phyloP scores from a whole-genome alignment of 305 asterid species.

The Fraxinus latifolia region DNA sequence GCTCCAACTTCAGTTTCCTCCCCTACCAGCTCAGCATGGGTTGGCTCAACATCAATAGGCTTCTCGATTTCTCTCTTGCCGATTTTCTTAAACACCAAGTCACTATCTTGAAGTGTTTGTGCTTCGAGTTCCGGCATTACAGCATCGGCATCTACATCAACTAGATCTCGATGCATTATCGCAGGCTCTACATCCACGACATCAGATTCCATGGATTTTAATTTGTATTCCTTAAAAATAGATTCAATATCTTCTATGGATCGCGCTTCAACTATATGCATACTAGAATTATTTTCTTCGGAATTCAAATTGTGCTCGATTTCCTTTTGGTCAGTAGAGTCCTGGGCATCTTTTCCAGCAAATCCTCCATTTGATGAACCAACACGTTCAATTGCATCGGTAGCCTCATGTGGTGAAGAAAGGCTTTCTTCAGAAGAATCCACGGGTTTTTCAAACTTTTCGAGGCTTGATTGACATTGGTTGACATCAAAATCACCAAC shows the following conservation, averaged over 20 bases:
- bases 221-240: conserved; percentile 24
- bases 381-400: conserved; percentile 25
- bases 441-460: conserved; percentile 32
- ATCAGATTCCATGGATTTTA: conserved; percentile 20
- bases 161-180: conserved; percentile 20
- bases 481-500: conserved; percentile 70
- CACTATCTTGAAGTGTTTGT: conserved; percentile 35
- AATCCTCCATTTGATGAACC: conserved; percentile 32
- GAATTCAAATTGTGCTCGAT: conserved; percentile 17
- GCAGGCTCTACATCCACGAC: not conserved
- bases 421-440: conserved; percentile 32
- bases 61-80: conserved; percentile 22
- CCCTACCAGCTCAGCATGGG: conserved; percentile 21
- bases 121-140: conserved; percentile 42
- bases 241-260: conserved; percentile 27
- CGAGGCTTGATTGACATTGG: conserved; percentile 34
- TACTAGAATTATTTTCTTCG: conserved; percentile 27
- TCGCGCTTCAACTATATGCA: conserved; percentile 32
- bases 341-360: conserved; percentile 25
- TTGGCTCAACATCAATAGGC: conserved; percentile 22
- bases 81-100: conserved; percentile 26
- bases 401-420: conserved; percentile 25
- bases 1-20: conserved; percentile 20
- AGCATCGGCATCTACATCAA: conserved; percentile 21
- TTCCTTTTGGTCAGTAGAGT: conserved; percentile 25